phyloP scores from a whole-genome alignment of 306 rosid species.

The Cajanus cajan region DNA sequence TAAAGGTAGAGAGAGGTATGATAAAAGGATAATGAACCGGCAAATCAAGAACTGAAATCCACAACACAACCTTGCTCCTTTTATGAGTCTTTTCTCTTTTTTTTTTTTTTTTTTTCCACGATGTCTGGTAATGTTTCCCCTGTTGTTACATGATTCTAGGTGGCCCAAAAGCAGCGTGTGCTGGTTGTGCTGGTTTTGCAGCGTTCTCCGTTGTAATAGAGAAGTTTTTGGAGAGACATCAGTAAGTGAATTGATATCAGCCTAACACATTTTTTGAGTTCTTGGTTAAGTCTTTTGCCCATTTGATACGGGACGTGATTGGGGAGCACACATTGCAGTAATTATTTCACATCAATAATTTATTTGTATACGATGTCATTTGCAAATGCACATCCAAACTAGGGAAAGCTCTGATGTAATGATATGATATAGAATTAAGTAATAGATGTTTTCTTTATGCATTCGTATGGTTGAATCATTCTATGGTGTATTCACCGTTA shows the following conservation, averaged over 20 bases:
- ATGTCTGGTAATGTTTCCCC: slow-evolving; percentile 20
- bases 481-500: background rate
- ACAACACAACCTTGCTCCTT: background rate
- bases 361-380: slow-evolving; percentile 24
- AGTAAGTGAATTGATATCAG: slow-evolving; percentile 34
- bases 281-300: slow-evolving; percentile 11
- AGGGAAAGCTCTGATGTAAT: slow-evolving; percentile 23
- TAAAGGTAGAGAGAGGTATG: too few relatives aligned
- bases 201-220: slow-evolving; percentile 83
- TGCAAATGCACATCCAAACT: slow-evolving; percentile 1
- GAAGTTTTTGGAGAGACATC: slow-evolving; percentile 84
- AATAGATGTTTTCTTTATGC: background rate
- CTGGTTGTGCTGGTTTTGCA: slow-evolving; percentile 92
- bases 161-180: slow-evolving; percentile 93
- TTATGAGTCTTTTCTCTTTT: background rate
- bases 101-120: background rate
- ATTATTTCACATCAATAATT: slow-evolving; percentile 13
- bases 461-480: background rate
- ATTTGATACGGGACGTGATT: background rate
- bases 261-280: slow-evolving; percentile 21
- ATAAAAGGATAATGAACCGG: too few relatives aligned
- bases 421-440: background rate
- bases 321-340: background rate
- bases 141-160: slow-evolving; percentile 49
- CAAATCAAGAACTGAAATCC: slow-evolving; percentile 12